phyloP scores from a whole-genome alignment of 768 basidiomycete genomes.

The Boletus speciosus region DNA sequence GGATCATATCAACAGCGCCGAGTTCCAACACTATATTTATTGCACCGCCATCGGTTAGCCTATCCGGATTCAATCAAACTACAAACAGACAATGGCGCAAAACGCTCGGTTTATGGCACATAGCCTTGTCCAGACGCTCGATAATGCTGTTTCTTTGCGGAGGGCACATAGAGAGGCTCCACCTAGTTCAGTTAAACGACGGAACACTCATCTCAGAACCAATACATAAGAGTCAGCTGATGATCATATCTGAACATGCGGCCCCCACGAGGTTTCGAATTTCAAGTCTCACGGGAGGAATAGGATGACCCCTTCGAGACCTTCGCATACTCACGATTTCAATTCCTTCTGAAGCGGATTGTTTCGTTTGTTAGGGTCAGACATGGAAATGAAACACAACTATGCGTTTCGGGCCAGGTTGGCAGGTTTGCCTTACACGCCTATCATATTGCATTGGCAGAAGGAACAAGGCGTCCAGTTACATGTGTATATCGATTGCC shows the following conservation, averaged over 20 bases:
- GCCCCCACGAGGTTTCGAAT: constrained; percentile 22
- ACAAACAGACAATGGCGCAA: neutral
- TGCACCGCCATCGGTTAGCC: constrained; percentile 17
- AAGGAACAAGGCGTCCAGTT: neutral
- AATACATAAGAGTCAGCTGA: constrained; percentile 16
- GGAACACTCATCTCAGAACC: constrained; percentile 4
- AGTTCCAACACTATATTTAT: neutral
- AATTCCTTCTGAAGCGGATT: constrained; percentile 14
- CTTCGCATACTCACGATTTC: neutral
- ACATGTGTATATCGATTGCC: constrained; percentile 2
- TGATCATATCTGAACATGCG: constrained; percentile 22
- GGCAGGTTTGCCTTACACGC: neutral
- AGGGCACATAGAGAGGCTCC: neutral
- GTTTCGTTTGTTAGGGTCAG: neutral
- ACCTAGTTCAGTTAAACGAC: constrained; percentile 3
- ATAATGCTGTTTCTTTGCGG: neutral
- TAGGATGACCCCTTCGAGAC: constrained; percentile 1
- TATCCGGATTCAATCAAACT: constrained; percentile 2
- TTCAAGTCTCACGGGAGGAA: constrained; percentile 9
- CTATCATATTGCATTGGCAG: neutral
- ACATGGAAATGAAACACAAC: neutral
- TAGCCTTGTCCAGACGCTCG: neutral
- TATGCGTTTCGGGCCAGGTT: neutral
- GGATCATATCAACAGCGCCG: constrained; percentile 6
- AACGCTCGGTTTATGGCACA: neutral